phyloP scores from a whole-genome alignment of 192 early-diverging fungal species.

The Coemansia sp. region DNA sequence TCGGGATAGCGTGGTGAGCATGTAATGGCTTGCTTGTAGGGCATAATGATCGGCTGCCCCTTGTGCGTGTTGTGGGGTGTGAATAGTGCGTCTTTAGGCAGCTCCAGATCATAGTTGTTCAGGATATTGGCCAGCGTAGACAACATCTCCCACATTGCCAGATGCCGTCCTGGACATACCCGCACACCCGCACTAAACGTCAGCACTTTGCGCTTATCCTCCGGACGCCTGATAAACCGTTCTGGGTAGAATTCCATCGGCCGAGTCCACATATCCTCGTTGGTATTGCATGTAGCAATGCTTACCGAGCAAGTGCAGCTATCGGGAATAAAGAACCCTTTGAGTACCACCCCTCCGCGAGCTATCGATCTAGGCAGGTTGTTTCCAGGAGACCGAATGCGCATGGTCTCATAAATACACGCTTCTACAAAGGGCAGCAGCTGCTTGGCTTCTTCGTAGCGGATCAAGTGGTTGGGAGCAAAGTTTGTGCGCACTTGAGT shows the following conservation, averaged over 20 bases:
- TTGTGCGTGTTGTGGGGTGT: constrained; percentile 9
- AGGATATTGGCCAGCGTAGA: constrained; percentile 40
- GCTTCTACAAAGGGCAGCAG: constrained; percentile 40
- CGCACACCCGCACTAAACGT: constrained; percentile 43
- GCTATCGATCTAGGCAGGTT: constrained; percentile 34
- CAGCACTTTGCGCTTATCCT: constrained; percentile 17
- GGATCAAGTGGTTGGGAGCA: constrained; percentile 12
- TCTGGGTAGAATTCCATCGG: constrained; percentile 23
- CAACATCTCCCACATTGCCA: constrained; percentile 39
- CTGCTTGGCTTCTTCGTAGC: constrained; percentile 18
- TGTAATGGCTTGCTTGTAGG: constrained; percentile 10
- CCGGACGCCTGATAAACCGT: constrained; percentile 18
- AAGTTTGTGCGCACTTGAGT: constrained; percentile 27
- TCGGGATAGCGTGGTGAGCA: constrained; percentile 34
- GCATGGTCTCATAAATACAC: constrained; percentile 42
- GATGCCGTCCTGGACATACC: constrained; percentile 34
- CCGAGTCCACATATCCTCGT: constrained; percentile 9
- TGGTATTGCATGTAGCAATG: constrained; percentile 19
- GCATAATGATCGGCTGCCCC: constrained; percentile 27
- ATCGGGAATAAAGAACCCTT: constrained; percentile 40
- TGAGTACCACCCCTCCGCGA: constrained; percentile 33
- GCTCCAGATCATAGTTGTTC: constrained; percentile 21
- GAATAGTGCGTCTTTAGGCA: constrained; percentile 35
- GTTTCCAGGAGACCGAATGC: constrained; percentile 21
- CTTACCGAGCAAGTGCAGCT: constrained; percentile 28